phyloP scores from a whole-genome alignment of 176 grass and related monocot genomes.

The Avena insularis region DNA sequence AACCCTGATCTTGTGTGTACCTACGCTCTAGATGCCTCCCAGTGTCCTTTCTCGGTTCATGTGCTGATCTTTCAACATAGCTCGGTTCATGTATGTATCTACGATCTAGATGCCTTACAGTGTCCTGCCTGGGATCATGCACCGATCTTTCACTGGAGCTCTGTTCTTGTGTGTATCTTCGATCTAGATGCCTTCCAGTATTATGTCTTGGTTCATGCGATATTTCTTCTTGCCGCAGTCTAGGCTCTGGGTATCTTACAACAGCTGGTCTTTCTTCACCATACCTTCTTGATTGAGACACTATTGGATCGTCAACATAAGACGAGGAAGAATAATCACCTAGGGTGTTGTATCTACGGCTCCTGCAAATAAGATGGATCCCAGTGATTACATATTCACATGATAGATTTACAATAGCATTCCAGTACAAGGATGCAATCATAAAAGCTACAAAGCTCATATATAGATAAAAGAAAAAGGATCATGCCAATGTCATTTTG shows the following conservation, averaged over 20 bases:
- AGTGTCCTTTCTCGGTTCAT: constrained; percentile 7
- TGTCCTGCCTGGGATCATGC: constrained; percentile 26
- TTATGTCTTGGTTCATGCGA: constrained; percentile 34
- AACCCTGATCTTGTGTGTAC: constrained; percentile 12
- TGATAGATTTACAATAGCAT: neutral
- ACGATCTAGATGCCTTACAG: constrained; percentile 7
- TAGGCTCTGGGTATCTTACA: constrained; percentile 37
- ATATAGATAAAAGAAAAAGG: constrained; percentile 8
- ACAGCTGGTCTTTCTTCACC: constrained; percentile 40
- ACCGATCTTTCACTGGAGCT: constrained; percentile 29
- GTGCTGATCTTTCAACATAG: constrained; percentile 10
- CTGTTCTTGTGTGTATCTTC: constrained; percentile 42
- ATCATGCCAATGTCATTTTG: neutral
- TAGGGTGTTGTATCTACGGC: constrained; percentile 48
- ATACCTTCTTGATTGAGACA: constrained; percentile 53
- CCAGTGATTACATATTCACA: constrained; percentile 35
- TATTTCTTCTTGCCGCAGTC: constrained; percentile 25
- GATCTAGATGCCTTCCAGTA: constrained; percentile 48
- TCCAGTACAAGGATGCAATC: constrained; percentile 15
- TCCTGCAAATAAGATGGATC: constrained; percentile 54
- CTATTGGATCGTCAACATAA: constrained; percentile 43
- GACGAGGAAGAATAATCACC: constrained; percentile 50
- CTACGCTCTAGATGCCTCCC: constrained; percentile 20
- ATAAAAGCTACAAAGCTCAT: neutral
- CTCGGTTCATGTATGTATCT: neutral